Evolutionary conservation across 1,284 basidiomycete genomes (phyloP).

Genomic region (Trichosporon coremiiforme): DNA sequence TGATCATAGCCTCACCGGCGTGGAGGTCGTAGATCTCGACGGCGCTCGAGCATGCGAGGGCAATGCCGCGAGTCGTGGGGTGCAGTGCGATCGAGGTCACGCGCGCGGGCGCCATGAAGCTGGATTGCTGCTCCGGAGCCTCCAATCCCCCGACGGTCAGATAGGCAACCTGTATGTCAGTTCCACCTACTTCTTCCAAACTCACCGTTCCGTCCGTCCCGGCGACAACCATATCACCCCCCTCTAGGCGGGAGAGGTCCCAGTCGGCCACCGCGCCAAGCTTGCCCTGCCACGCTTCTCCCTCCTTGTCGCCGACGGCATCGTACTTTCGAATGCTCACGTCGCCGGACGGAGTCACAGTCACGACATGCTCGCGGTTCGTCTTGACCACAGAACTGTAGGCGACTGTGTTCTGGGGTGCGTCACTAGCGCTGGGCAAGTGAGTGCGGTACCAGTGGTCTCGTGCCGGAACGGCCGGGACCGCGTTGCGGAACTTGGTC

Average conservation of each 20-base stretch:
- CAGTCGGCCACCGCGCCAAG: slow-evolving; percentile 47
- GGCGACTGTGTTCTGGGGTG: slow-evolving; percentile 30
- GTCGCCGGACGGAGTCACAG: slow-evolving; percentile 42
- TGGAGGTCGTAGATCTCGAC: slow-evolving; percentile 52
- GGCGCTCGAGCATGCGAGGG: slow-evolving; percentile 42
- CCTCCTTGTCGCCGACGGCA: slow-evolving; percentile 21
- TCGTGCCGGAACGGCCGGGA: slow-evolving; percentile 34
- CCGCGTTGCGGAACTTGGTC: slow-evolving; percentile 52
- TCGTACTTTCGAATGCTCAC: slow-evolving; percentile 39
- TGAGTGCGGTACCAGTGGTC: slow-evolving; percentile 45
- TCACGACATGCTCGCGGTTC: slow-evolving; percentile 42
- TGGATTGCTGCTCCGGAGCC: neutral
- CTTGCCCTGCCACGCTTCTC: slow-evolving; percentile 33
- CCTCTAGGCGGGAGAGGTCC: slow-evolving; percentile 48
- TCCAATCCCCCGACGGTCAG: slow-evolving; percentile 13
- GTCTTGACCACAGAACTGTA: slow-evolving; percentile 47
- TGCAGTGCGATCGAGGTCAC: slow-evolving; percentile 53
- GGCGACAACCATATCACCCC: slow-evolving; percentile 39
- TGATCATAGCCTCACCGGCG: slow-evolving; percentile 27
- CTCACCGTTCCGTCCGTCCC: slow-evolving; percentile 45
- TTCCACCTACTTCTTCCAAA: neutral
- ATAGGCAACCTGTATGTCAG: slow-evolving; percentile 22
- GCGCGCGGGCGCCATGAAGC: slow-evolving; percentile 22
- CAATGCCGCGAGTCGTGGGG: slow-evolving; percentile 52
- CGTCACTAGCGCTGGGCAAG: slow-evolving; percentile 29